Conservation (phyloP, 2,329 filamentous ascomycete species). For the Sporothrix luriei region DNA sequence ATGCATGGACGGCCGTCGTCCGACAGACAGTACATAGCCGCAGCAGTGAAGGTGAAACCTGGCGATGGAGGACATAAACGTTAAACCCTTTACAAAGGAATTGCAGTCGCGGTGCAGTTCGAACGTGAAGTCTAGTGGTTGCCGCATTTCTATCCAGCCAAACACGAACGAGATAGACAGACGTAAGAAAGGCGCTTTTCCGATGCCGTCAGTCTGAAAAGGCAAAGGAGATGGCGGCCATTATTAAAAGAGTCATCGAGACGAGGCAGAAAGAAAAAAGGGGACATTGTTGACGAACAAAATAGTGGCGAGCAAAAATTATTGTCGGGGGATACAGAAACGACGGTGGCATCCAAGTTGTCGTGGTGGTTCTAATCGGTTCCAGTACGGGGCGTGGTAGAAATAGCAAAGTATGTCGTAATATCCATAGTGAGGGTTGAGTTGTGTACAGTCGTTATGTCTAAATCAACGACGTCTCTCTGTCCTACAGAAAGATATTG, state of each 20-base stretch:
- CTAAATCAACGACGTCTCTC: neutral
- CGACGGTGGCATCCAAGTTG: slow-evolving; percentile 9
- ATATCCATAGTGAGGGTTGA: neutral
- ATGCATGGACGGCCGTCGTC: no score
- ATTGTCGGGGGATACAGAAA: neutral
- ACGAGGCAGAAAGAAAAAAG: neutral
- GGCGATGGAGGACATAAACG: neutral
- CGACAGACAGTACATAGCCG: no score
- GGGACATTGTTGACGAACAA: neutral
- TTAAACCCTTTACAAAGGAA: neutral
- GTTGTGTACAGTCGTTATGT: neutral
- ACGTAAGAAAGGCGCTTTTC: neutral
- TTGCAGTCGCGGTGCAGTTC: neutral
- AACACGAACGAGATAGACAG: neutral
- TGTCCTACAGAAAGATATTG: slow-evolving; percentile 37
- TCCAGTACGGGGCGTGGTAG: neutral
- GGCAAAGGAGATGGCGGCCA: no score
- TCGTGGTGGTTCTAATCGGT: slow-evolving; percentile 1
- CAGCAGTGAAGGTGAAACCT: neutral
- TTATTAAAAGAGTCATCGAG: neutral
- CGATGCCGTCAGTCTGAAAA: neutral
- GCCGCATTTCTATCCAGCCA: slow-evolving; percentile 1
- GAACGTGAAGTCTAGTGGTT: neutral
- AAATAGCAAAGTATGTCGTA: slow-evolving; percentile 5
- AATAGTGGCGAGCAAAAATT: neutral